phyloP scores from a whole-genome alignment of 139 green algal genomes.

The Volvox reticuliferus region DNA sequence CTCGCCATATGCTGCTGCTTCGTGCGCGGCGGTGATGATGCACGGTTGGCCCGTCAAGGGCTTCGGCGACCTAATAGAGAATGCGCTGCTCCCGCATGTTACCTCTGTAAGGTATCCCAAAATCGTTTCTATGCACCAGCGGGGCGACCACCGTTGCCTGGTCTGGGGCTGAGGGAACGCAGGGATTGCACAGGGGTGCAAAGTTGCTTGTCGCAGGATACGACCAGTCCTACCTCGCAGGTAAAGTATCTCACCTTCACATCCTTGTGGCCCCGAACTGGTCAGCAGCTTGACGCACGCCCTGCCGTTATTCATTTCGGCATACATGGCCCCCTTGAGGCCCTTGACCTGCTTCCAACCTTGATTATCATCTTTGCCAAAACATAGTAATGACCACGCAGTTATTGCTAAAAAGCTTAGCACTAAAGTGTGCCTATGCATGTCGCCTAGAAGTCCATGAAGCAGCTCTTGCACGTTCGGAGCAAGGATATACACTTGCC shows the following conservation, averaged over 20 bases:
- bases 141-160: neutral
- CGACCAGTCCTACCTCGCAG: too few relatives aligned
- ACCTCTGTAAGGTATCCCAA: neutral
- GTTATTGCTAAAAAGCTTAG: neutral
- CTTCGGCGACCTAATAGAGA: too few relatives aligned
- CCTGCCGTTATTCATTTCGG: slow-evolving; percentile 26
- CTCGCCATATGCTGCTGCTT: too few relatives aligned
- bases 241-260: slow-evolving; percentile 16
- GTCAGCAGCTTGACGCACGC: slow-evolving; percentile 13
- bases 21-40: too few relatives aligned
- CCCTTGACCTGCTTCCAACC: slow-evolving; percentile 15
- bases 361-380: neutral
- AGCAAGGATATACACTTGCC: too few relatives aligned
- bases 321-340: slow-evolving; percentile 12
- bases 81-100: too few relatives aligned
- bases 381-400: neutral
- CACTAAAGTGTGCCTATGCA: neutral
- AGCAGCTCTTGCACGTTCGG: neutral
- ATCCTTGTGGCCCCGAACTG: slow-evolving; percentile 1
- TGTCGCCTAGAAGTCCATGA: neutral
- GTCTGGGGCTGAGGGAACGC: neutral
- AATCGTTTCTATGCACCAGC: neutral
- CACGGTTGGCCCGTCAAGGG: too few relatives aligned
- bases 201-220: too few relatives aligned
- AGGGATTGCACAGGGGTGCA: neutral